Evolutionary conservation across 148 eudicot genomes (phyloP), one percentile per base, ranked within the genome.

Genomic region (Cornus suecica): DNA sequence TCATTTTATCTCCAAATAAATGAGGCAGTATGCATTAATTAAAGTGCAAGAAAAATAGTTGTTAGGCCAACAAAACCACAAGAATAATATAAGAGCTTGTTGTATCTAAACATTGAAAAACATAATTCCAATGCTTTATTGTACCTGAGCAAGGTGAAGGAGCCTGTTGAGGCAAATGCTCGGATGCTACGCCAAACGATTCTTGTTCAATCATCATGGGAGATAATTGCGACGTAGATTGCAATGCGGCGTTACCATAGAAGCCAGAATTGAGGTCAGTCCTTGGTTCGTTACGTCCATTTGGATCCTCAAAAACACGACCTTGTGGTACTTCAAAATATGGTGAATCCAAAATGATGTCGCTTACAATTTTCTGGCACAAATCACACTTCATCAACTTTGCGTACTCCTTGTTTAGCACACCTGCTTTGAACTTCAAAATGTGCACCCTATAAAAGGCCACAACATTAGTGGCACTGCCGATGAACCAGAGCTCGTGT

Each of bases 71-170:
- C 4, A 54, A 16, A 15, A 54, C 23, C 16, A 3, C 13, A 16
- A 29, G 37, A 66, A 66, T 66, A 27, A 3, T 27, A 10, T 77
- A 71, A 60, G 22, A n/a, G n/a, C n/a, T n/a, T n/a, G n/a, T n/a
- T n/a, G n/a, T n/a, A n/a, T n/a, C n/a, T n/a, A n/a, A n/a, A n/a
- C n/a, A n/a, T n/a, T n/a, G n/a, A n/a, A n/a, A 67, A 13, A 63
- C 28, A n/a, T 18, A n/a, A 63, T 10, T 7, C 22, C 7, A n/a
- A 58, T 70, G n/a, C 45, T 48, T 22, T 42, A 10, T 24, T 18
- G 56, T 87, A 94, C 98, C 98, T 82, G 93, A 92, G 84, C 89
- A 88, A 26, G 90, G 93, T 63, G 93, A 90, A 68, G 91, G 80
- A 69, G 88, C 81, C 75, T 90, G 92, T 70, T 70, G 85, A 37